phyloP scores from a whole-genome alignment of 2,329 filamentous ascomycete genomes.

The Colletotrichum sp. region DNA sequence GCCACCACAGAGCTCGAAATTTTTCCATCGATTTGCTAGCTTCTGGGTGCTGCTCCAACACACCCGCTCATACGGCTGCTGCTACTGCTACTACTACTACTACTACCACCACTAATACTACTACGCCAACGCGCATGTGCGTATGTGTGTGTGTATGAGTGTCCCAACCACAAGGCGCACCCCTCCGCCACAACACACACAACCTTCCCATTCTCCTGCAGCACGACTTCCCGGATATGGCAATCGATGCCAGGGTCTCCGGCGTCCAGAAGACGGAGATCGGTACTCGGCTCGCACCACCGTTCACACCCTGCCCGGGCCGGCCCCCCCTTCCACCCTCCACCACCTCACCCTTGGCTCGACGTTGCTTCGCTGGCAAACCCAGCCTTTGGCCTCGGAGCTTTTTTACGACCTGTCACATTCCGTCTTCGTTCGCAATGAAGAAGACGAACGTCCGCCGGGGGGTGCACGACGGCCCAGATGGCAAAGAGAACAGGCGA shows the following conservation, averaged over 20 bases:
- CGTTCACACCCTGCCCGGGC: constrained; percentile 8
- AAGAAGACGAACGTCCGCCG: not conserved
- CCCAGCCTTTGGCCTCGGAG: not conserved
- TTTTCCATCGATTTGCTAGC: not conserved
- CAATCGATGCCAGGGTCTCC: constrained; percentile 3
- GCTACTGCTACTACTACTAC: not conserved
- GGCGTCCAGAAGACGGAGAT: constrained; percentile 1
- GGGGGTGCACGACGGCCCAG: not conserved
- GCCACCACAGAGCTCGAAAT: not conserved
- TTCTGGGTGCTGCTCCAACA: not conserved
- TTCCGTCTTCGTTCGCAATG: not conserved
- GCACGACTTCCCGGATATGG: not conserved
- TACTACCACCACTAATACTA: not conserved
- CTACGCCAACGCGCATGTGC: not conserved
- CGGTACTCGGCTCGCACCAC: constrained; percentile 19
- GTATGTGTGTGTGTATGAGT: not conserved
- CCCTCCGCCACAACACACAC: not conserved
- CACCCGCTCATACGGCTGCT: not conserved
- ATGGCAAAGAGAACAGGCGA: not conserved
- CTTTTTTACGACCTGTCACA: constrained; percentile 11
- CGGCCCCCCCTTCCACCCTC: not conserved
- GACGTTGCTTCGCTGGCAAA: constrained; percentile 14
- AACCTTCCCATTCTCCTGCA: not conserved
- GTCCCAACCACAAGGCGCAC: not conserved
- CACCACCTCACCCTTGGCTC: not conserved